Evolutionary conservation across 1,284 basidiomycete species (phyloP), one percentile per base, ranked within the genome.

Genomic region (Papiliotrema terrestris): DNA sequence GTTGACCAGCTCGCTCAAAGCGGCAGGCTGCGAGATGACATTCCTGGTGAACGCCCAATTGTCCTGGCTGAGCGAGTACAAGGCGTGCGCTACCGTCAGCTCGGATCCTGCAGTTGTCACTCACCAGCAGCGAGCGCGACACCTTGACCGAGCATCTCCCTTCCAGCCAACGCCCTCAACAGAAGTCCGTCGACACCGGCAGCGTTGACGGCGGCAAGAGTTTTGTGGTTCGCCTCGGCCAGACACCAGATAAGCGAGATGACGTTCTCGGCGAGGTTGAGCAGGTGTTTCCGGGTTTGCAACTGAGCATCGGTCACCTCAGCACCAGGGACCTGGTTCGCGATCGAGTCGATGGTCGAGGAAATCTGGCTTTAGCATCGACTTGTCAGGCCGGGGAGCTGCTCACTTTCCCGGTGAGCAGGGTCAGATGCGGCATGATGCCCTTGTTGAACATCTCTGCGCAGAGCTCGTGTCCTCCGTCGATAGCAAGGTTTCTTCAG

Each of bases 401-500:
- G 39, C 66, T 56, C 37, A 74, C 73, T 67, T 77, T 75, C 56
- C 62, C 61, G 32, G 68, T 72, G 17, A 77, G 63, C 4, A 67
- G 64, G 15, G 57, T 62, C 22, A 75, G 49, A 49, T 74, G 89
- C 1, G 84, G 81, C 52, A 95, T 80, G 51, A 96, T 85, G 62
- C 88, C 88, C 79, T 96, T 96, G 77, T 97, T 96, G 77, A 87
- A 94, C 90, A 97, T 95, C 75, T 96, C 91, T 3, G 87, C 89
- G 66, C 91, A 93, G 42, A 95, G 88, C 67, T 95, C 91, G 67
- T 88, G 88, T 42, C 92, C 92, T 22, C 90, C 92, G 69, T 96
- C 92, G 67, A 97, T 88, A 65, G 91, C 93, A 23, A 96, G 77
- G 77, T 96, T 97, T 61, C 92, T 93, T 37, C 54, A 25, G 13